phyloP scores from a whole-genome alignment of 805 yeast species.

The Saturnispora saitoi region DNA sequence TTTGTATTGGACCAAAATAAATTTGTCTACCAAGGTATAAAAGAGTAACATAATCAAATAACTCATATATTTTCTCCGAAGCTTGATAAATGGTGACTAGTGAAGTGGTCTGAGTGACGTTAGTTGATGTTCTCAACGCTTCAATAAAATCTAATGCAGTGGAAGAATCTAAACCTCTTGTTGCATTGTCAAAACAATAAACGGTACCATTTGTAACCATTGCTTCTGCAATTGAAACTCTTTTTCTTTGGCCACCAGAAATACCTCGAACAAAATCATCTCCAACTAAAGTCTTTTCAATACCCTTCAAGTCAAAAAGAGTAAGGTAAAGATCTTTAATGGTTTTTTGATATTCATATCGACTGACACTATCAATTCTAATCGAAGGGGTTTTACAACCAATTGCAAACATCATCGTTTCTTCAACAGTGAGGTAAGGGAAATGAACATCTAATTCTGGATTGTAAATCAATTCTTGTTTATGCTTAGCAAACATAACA shows the following conservation, averaged over 20 bases:
- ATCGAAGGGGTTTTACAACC: constrained; percentile 47
- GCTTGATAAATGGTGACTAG: constrained; percentile 63
- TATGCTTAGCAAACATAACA: constrained; percentile 39
- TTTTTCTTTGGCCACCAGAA: constrained; percentile 66
- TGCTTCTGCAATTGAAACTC: constrained; percentile 63
- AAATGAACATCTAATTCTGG: constrained; percentile 51
- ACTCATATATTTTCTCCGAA: constrained; percentile 52
- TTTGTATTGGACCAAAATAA: constrained; percentile 45
- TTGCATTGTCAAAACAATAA: constrained; percentile 62
- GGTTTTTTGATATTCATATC: constrained; percentile 33
- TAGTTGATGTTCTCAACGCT: constrained; percentile 51
- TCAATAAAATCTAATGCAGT: constrained; percentile 62
- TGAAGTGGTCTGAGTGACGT: constrained; percentile 47
- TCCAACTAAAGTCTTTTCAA: constrained; percentile 56
- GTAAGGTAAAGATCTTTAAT: constrained; percentile 42
- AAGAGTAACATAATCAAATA: constrained; percentile 54
- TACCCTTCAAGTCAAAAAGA: constrained; percentile 50
- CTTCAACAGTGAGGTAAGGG: constrained; percentile 45
- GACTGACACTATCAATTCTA: constrained; percentile 33
- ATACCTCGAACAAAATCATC: constrained; percentile 61
- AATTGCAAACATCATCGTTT: constrained; percentile 47
- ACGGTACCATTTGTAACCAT: constrained; percentile 44
- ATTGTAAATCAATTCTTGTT: constrained; percentile 41
- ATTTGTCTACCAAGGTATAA: constrained; percentile 55
- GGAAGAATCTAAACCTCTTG: constrained; percentile 64